phyloP scores from a whole-genome alignment of 78 protist species.

The Cavenderia fasciculata region DNA sequence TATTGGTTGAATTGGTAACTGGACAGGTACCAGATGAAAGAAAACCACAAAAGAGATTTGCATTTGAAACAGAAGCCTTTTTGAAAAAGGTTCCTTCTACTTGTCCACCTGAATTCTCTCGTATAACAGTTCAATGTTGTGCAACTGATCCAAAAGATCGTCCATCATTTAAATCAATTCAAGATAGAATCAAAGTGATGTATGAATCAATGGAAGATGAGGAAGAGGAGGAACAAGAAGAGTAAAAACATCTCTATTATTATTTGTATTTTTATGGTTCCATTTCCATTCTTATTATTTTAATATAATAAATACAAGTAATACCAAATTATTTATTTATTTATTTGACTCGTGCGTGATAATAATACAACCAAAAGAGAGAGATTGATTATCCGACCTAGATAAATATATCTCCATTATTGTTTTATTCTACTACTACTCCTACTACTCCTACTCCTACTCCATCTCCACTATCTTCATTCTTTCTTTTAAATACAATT shows the following conservation, averaged over 20 bases:
- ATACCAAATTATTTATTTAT: too few species aligned
- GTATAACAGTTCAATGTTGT: constrained; percentile 24
- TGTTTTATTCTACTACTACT: too few species aligned
- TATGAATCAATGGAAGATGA: constrained; percentile 69
- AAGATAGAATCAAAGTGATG: constrained; percentile 7
- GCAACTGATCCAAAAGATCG: constrained; percentile 43
- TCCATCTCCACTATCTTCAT: too few species aligned
- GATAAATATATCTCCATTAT: too few species aligned
- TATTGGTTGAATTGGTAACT: constrained; percentile 69
- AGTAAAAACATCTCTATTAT: too few species aligned
- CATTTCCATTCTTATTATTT: too few species aligned
- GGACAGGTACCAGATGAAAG: constrained; percentile 50
- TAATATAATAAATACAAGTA: too few species aligned
- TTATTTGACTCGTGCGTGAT: too few species aligned
- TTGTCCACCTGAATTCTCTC: constrained; percentile 62
- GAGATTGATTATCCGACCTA: too few species aligned
- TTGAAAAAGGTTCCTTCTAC: constrained; percentile 49
- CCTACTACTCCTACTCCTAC: too few species aligned
- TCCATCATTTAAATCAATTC: constrained; percentile 43
- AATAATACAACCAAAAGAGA: too few species aligned
- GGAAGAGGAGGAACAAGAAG: background rate
- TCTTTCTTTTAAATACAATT: background rate
- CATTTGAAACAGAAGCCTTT: constrained; percentile 36
- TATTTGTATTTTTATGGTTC: too few species aligned
- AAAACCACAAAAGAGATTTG: constrained; percentile 34